Conservation (phyloP, 495 filamentous ascomycete genomes). For the Xylaria intraflava region DNA sequence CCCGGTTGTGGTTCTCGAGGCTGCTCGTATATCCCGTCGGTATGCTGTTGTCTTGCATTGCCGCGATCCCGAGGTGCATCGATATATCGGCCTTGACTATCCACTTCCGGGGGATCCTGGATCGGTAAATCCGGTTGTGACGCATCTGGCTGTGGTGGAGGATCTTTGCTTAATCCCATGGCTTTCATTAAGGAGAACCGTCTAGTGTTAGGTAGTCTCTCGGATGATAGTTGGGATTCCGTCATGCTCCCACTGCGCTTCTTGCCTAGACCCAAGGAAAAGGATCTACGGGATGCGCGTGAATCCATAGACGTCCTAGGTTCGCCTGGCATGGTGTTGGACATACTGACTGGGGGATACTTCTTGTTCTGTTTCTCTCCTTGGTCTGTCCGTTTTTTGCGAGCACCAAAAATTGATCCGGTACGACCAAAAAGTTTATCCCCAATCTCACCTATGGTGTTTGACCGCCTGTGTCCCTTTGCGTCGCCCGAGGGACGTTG, state of each 20-base stretch:
- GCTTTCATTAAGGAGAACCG: conserved; percentile 76
- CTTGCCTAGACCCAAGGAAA: conserved; percentile 65
- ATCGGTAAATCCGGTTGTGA: conserved; percentile 43
- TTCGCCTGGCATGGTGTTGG: conserved; percentile 49
- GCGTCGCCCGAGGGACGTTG: conserved; percentile 22
- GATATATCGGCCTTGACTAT: conserved; percentile 34
- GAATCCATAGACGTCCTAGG: conserved; percentile 74
- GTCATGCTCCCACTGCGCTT: conserved; percentile 58
- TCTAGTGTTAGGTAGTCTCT: conserved; percentile 44
- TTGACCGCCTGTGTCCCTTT: conserved; percentile 85
- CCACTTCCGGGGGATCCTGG: conserved; percentile 38
- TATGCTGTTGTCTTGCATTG: conserved; percentile 25
- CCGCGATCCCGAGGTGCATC: conserved; percentile 27
- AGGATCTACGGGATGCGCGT: conserved; percentile 58
- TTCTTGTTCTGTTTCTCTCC: conserved; percentile 46
- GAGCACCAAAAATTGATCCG: conserved; percentile 66
- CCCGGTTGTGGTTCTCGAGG: conserved; percentile 24
- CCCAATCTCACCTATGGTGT: conserved; percentile 73
- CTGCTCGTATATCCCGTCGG: conserved; percentile 40
- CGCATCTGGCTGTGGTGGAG: conserved; percentile 28
- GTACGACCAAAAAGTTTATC: conserved; percentile 75
- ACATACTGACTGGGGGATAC: conserved; percentile 78
- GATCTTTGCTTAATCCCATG: conserved; percentile 45
- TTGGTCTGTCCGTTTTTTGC: conserved; percentile 38
- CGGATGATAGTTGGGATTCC: conserved; percentile 45